Percentiles rank a stretch among this genome's conserved stretches.
Conservation (phyloP, 2,329 filamentous ascomycete genomes). For the Periconia sp. region DNA sequence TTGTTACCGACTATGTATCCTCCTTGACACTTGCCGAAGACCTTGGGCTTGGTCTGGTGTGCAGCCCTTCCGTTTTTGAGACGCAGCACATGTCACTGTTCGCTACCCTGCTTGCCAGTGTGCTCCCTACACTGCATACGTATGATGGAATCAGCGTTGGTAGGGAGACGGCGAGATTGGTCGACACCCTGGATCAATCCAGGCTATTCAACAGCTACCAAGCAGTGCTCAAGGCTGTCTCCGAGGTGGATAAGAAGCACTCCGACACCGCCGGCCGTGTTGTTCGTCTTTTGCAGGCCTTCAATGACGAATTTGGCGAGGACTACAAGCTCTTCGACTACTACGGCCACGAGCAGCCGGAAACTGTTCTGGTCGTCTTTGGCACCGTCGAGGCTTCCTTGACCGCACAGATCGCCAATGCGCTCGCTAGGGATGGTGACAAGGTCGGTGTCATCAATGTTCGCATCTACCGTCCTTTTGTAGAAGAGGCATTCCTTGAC, state of each 20-base stretch:
- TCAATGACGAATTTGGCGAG: slow-evolving; percentile 92
- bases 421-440: slow-evolving; percentile 73
- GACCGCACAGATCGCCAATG: slow-evolving; percentile 77
- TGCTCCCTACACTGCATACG: slow-evolving; percentile 84
- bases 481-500: slow-evolving; percentile 91
- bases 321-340: slow-evolving; percentile 95
- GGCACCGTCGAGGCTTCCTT: slow-evolving; percentile 90
- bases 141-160: slow-evolving; percentile 87
- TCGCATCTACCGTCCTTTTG: slow-evolving; percentile 91
- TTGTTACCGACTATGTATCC: slow-evolving; percentile 86
- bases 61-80: slow-evolving; percentile 87
- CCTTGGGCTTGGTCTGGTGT: slow-evolving; percentile 83
- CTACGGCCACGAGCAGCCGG: slow-evolving; percentile 78
- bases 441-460: slow-evolving; percentile 90
- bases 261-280: slow-evolving; percentile 74
- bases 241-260: slow-evolving; percentile 70
- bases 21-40: slow-evolving; percentile 86
- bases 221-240: slow-evolving; percentile 66
- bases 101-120: slow-evolving; percentile 77
- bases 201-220: slow-evolving; percentile 74
- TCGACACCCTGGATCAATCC: slow-evolving; percentile 78
- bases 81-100: slow-evolving; percentile 95
- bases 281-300: slow-evolving; percentile 71
- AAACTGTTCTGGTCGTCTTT: slow-evolving; percentile 87
- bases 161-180: slow-evolving; percentile 79